A percentile compares a stretch with the other conserved stretches of the same genome.
These are phyloP conservation scores for Claviceps purpurea DNA, from an alignment of 2,329 filamentous ascomycete species.

Conservation along the genomic window DNA sequence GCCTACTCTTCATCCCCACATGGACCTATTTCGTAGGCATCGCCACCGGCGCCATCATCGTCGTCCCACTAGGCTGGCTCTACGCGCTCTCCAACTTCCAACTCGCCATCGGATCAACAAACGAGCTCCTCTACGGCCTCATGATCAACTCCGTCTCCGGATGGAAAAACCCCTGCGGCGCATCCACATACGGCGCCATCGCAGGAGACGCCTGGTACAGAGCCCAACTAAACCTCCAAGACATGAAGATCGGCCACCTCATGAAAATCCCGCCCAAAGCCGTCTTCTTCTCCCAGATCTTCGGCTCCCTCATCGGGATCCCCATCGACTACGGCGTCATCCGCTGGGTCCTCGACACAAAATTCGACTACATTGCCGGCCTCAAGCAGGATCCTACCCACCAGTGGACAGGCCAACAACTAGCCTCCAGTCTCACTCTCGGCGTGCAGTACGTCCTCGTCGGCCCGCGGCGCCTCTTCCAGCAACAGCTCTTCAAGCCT, in stretches of 20 bases:
- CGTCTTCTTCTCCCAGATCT: slow-evolving; percentile 48
- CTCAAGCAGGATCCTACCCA: slow-evolving; percentile 37
- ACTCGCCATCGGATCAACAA: slow-evolving; percentile 41
- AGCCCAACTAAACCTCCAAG: slow-evolving; percentile 44
- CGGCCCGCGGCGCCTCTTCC: slow-evolving; percentile 35
- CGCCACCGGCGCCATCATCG: slow-evolving; percentile 38
- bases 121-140: slow-evolving; percentile 45
- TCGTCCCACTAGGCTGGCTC: slow-evolving; percentile 44
- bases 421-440: slow-evolving; percentile 37
- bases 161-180: slow-evolving; percentile 43
- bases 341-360: slow-evolving; percentile 44
- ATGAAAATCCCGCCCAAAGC: slow-evolving; percentile 46
- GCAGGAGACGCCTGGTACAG: slow-evolving; percentile 50
- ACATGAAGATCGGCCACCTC: slow-evolving; percentile 52
- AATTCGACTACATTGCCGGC: slow-evolving; percentile 41
- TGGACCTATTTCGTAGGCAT: slow-evolving; percentile 48
- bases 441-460: slow-evolving; percentile 49
- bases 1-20: slow-evolving; percentile 42
- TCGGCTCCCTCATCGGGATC: slow-evolving; percentile 43
- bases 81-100: slow-evolving; percentile 45
- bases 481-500: slow-evolving; percentile 30
- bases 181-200: slow-evolving; percentile 43
- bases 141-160: slow-evolving; percentile 39
- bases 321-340: slow-evolving; percentile 50
- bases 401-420: slow-evolving; percentile 46